Evolutionary conservation across 2,329 filamentous ascomycete genomes (phyloP), one percentile per base, ranked within the genome.

Genomic region (Fusarium staphyleae): DNA sequence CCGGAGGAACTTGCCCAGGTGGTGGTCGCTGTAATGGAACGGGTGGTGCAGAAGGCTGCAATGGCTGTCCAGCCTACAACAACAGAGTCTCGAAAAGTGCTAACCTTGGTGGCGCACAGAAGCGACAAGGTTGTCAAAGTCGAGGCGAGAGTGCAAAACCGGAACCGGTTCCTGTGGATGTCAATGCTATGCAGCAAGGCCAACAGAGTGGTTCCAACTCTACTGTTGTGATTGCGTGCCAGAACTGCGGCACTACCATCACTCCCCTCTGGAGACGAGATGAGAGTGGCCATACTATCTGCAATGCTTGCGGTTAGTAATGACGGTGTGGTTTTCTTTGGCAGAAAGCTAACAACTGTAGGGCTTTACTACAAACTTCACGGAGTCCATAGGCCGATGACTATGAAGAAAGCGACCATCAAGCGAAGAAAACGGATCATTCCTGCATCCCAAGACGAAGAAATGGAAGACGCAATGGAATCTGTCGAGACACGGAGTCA

Each of bases 321-420:
- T 4, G n/a, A 12, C 5, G 35, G 36, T 9, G 5, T 29, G 35
- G 19, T 12, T 22, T 13, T 33, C n/a, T 12, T 7, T 22, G 18
- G 12, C 15, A 16, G 37, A 42, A 60, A 37, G 45, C 55, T 62
- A 47, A 63, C 41, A 24, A 24, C 9, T 19, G 4, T 62, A 96
- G 92, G 93, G 4, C 78, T 99, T 3, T 99, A 99, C 73, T 92
- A 96, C 77, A 98, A 98, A 74, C 85, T 99, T 3, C 95, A 99
- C 71, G 93, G 93, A 48, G 87, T 92, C 24, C 93, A 97, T 73
- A 85, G 95, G 34, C 95, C 95, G 0, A 91, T 95, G 5, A 91
- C 91, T n/a, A 98, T 99, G 95, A 99, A 98, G 75, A 98, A 97
- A 74, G 89, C 91, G 3, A 90, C 96, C 19, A 99, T 99, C 72